phyloP scores from a whole-genome alignment of 129 eudicot species.

The Artemisia argyi region DNA sequence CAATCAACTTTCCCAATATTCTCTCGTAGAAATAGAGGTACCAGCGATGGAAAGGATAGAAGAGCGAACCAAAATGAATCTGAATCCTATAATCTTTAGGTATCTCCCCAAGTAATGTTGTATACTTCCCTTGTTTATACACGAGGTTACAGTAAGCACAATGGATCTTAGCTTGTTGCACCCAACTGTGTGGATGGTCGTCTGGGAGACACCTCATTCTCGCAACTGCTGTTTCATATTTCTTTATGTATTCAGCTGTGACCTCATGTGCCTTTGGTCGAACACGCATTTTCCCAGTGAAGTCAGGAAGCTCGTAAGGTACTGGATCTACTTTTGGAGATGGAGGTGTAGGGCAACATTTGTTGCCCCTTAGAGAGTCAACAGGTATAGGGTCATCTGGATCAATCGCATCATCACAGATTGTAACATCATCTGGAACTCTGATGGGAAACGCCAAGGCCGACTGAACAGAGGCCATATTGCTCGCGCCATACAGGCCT shows the following conservation, averaged over 20 bases:
- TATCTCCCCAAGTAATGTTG: slow-evolving; percentile 25
- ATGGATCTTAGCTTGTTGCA: slow-evolving; percentile 43
- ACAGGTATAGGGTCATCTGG: not conserved
- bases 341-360: not conserved
- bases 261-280: not conserved
- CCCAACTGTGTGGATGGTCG: slow-evolving; percentile 45
- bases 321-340: not conserved
- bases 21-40: slow-evolving; percentile 48
- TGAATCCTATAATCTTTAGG: slow-evolving; percentile 10
- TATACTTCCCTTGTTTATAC: slow-evolving; percentile 36
- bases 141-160: slow-evolving; percentile 47
- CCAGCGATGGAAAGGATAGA: slow-evolving; percentile 53
- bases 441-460: slow-evolving; percentile 5
- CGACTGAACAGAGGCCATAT: slow-evolving; percentile 5
- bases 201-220: slow-evolving; percentile 41
- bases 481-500: slow-evolving; percentile 9
- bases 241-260: slow-evolving; percentile 12
- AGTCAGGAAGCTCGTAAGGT: not conserved
- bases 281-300: not conserved
- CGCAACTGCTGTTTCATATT: slow-evolving; percentile 31
- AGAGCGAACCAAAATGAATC: slow-evolving; percentile 48
- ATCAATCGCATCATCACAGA: not conserved
- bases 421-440: not conserved
- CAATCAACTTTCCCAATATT: slow-evolving; percentile 41
- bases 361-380: not conserved